These are phyloP conservation scores for Crinitomyces ghanaensis DNA, from an alignment of 805 yeast species.

Conservation along the genomic window DNA sequence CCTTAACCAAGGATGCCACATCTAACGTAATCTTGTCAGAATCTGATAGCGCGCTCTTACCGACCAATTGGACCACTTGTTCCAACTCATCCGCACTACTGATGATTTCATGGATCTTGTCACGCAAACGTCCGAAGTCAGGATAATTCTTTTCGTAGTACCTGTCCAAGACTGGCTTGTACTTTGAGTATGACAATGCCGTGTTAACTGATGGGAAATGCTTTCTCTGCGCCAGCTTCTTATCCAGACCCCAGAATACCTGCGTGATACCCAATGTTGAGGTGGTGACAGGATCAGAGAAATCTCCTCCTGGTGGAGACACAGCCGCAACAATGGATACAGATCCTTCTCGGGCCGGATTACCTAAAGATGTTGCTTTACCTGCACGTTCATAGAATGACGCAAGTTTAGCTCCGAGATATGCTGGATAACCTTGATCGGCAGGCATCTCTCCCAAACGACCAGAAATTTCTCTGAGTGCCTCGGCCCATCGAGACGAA, in stretches of 20 bases:
- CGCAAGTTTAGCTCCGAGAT: conserved; percentile 96
- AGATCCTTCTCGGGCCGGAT: conserved; percentile 93
- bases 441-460: conserved; percentile 99
- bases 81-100: conserved; percentile 97
- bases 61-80: conserved; percentile 98
- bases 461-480: conserved; percentile 98
- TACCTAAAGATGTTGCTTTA: conserved; percentile 87
- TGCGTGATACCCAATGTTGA: conserved; percentile 99
- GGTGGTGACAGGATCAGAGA: conserved; percentile 98
- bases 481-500: conserved; percentile 99
- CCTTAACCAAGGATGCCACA: conserved; percentile 83
- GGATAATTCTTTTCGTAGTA: conserved; percentile 81
- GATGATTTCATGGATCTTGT: conserved; percentile 84
- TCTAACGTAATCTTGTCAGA: conserved; percentile 94
- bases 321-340: conserved; percentile 99
- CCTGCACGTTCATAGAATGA: conserved; percentile 99
- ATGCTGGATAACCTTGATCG: conserved; percentile 99
- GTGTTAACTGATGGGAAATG: conserved; percentile 99
- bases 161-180: conserved; percentile 74
- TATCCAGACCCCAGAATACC: conserved; percentile 99
- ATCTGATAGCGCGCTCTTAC: conserved; percentile 95
- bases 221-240: conserved; percentile 97
- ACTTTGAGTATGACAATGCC: conserved; percentile 91
- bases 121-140: conserved; percentile 83
- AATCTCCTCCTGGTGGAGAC: conserved; percentile 99